A percentile compares a stretch with the other conserved stretches of the same genome.
phyloP scores from a whole-genome alignment of 345 rosid genomes.

The Lumnitzera racemosa region DNA sequence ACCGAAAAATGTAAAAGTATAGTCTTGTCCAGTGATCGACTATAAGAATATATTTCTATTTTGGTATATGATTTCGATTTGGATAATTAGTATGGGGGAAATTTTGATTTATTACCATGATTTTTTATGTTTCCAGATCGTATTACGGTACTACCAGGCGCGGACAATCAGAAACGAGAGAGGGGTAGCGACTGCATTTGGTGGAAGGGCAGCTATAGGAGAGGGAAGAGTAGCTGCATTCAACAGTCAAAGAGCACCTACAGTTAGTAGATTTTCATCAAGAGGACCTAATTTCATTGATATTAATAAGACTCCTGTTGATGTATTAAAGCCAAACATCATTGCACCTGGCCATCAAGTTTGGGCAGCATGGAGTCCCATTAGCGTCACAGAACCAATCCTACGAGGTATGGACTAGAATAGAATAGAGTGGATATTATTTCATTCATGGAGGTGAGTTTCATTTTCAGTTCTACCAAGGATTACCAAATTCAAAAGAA shows the following conservation, averaged over 20 bases:
- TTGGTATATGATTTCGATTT: neutral
- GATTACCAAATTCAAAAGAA: too few relatives aligned
- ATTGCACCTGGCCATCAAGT: constrained; percentile 88
- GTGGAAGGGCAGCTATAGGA: constrained; percentile 43
- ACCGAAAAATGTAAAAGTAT: too few relatives aligned
- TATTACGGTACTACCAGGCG: constrained; percentile 54
- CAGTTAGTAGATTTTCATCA: constrained; percentile 67
- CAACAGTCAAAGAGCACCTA: constrained; percentile 36
- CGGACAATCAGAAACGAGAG: constrained; percentile 30
- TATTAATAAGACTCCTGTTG: constrained; percentile 30
- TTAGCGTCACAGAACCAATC: constrained; percentile 56
- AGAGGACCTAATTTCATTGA: constrained; percentile 70
- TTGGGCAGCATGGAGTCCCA: constrained; percentile 93
- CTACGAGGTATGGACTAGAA: constrained; percentile 27
- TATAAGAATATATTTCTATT: too few relatives aligned
- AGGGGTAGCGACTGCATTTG: constrained; percentile 30
- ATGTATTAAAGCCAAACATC: constrained; percentile 78
- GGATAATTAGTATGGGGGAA: neutral
- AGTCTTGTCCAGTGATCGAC: too few relatives aligned
- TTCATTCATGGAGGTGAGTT: too few relatives aligned
- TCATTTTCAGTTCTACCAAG: too few relatives aligned
- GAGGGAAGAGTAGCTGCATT: constrained; percentile 64
- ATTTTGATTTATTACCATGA: neutral
- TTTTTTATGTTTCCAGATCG: constrained; percentile 23
- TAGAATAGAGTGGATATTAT: too few relatives aligned